Conservation (phyloP, 1,284 basidiomycete species). For the Trametes polyzona region DNA sequence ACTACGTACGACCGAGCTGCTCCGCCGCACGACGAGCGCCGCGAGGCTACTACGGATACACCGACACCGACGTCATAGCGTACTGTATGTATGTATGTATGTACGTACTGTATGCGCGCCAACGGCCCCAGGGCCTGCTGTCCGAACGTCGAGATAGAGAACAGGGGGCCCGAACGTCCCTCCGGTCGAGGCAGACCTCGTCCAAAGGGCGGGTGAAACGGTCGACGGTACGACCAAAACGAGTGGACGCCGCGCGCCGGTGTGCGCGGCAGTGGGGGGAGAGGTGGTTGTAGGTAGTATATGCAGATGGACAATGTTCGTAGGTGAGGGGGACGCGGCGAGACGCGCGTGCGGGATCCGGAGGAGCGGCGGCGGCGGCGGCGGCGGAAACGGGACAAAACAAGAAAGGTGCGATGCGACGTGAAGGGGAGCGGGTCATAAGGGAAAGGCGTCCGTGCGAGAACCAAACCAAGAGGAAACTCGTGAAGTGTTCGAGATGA, state of each 20-base stretch:
- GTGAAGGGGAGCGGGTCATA: background rate
- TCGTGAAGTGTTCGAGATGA: conserved; percentile 9
- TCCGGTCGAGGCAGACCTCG: no score
- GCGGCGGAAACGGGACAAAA: background rate
- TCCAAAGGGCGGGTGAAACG: no score
- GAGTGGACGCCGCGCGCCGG: conserved; percentile 9
- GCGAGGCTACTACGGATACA: background rate
- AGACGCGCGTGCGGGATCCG: background rate
- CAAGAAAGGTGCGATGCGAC: background rate
- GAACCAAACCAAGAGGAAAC: background rate
- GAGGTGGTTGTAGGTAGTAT: background rate
- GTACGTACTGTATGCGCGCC: no score
- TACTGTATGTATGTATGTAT: background rate
- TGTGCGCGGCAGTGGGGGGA: background rate
- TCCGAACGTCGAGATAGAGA: background rate
- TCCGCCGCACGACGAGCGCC: background rate
- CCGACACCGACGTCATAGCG: background rate
- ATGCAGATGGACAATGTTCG: no score
- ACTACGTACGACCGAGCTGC: background rate
- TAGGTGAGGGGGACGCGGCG: no score
- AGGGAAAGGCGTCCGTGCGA: conserved; percentile 7
- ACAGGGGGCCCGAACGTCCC: no score
- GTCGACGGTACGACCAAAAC: no score
- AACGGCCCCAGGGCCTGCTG: no score
- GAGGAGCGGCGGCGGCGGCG: no score